Evolutionary conservation across 2,329 filamentous ascomycete genomes (phyloP).

Genomic region (Aureobasidium mangrovei): DNA sequence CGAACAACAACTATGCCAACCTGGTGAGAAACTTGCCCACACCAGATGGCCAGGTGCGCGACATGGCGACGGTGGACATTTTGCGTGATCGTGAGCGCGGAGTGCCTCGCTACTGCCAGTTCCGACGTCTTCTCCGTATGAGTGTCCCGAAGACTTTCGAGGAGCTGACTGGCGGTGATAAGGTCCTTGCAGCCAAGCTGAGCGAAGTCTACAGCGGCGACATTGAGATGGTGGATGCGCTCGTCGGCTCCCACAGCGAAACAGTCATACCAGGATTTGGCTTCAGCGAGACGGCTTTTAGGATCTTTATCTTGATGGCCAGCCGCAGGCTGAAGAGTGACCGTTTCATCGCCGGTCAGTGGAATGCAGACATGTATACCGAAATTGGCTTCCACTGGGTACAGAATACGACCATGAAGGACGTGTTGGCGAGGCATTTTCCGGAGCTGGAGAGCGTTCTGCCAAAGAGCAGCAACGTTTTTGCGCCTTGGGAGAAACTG

Average conservation of each 20-base stretch:
- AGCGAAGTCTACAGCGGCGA: conserved; percentile 33
- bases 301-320: conserved; percentile 40
- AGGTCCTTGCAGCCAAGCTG: conserved; percentile 30
- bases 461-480: conserved; percentile 27
- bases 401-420: conserved; percentile 35
- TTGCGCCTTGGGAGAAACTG: conserved; percentile 28
- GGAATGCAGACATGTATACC: conserved; percentile 35
- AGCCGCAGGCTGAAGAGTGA: conserved; percentile 37
- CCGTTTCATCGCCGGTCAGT: conserved; percentile 36
- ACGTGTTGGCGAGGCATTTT: conserved; percentile 37
- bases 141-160: conserved; percentile 30
- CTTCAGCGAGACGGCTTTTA: conserved; percentile 41
- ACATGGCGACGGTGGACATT: conserved; percentile 41
- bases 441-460: conserved; percentile 31
- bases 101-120: conserved; percentile 38
- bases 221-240: conserved; percentile 35
- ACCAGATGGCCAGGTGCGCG: conserved; percentile 34
- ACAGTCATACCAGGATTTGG: conserved; percentile 38
- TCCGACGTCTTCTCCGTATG: conserved; percentile 38
- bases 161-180: conserved; percentile 33
- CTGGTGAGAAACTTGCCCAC: conserved; percentile 35
- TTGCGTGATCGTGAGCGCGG: conserved; percentile 41
- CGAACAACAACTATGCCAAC: conserved; percentile 32
- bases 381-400: conserved; percentile 37
- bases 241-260: conserved; percentile 37